Percentiles rank a stretch among this genome's conserved stretches.
Conservation (phyloP, 106 monocot genomes). For the Amphibolis antarctica region DNA sequence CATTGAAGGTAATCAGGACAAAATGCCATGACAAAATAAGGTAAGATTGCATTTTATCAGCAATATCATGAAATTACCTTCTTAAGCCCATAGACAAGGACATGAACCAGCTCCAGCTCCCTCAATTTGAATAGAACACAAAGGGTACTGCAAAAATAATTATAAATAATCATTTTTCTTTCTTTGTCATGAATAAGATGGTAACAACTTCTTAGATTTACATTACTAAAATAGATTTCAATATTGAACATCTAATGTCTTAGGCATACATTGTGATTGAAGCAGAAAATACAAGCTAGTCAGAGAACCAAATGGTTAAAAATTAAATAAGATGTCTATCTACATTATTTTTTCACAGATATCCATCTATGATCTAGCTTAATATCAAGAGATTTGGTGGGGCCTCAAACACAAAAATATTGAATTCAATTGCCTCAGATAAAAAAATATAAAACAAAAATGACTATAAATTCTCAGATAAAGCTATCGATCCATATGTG, state of each 20-base stretch:
- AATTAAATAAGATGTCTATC: too few relatives aligned
- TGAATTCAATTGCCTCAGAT: too few relatives aligned
- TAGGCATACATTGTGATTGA: neutral
- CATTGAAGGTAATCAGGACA: neutral
- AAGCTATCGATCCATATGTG: too few relatives aligned
- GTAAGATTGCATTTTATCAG: neutral
- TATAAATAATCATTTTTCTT: neutral
- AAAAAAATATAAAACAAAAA: too few relatives aligned
- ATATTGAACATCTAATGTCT: neutral
- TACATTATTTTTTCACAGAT: too few relatives aligned
- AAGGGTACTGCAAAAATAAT: conserved; percentile 36
- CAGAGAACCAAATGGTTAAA: neutral
- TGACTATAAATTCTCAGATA: too few relatives aligned
- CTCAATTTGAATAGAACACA: conserved; percentile 34
- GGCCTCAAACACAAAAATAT: too few relatives aligned
- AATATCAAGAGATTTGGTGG: too few relatives aligned
- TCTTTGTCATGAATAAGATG: neutral
- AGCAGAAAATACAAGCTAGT: neutral
- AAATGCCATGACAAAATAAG: neutral
- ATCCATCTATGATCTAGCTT: too few relatives aligned
- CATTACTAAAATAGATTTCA: neutral
- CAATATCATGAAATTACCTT: conserved; percentile 9
- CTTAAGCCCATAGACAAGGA: neutral
- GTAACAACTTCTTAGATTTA: neutral
- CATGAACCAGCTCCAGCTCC: neutral